These are phyloP conservation scores for Erigeron canadensis DNA, from an alignment of 129 eudicot species.

Conservation along the genomic window DNA sequence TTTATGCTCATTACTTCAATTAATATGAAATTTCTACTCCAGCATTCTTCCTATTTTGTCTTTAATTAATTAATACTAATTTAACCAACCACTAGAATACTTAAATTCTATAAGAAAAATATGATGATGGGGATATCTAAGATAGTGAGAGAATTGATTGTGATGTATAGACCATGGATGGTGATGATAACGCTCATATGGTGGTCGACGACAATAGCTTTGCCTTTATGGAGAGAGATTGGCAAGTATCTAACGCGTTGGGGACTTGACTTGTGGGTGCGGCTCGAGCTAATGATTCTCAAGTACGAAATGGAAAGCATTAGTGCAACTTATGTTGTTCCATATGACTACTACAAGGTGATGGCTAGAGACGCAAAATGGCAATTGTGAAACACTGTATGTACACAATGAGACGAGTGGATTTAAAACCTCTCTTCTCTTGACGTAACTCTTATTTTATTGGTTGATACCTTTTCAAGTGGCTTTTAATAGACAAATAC, in stretches of 20 bases:
- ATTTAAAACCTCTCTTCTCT: too few species aligned
- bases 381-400: too few species aligned
- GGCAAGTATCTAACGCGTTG: constrained; percentile 6
- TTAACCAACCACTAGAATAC: neutral
- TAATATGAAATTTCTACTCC: too few species aligned
- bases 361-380: too few species aligned
- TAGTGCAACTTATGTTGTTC: constrained; percentile 32
- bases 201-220: neutral
- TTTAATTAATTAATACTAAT: too few species aligned
- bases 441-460: too few species aligned
- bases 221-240: constrained; percentile 23
- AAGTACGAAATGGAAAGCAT: constrained; percentile 36
- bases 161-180: constrained; percentile 29
- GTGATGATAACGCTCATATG: constrained; percentile 18
- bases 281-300: constrained; percentile 35
- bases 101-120: neutral
- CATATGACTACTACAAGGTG: constrained; percentile 35
- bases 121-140: constrained; percentile 10
- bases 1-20: too few species aligned
- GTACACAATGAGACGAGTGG: too few species aligned
- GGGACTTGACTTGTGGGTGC: constrained; percentile 30
- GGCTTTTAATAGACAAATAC: too few species aligned
- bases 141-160: constrained; percentile 17
- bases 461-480: too few species aligned
- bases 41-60: neutral